Base-by-base conservation (phyloP, 2,329 filamentous ascomycete genomes). In the Dactylellina sp. region DNA sequence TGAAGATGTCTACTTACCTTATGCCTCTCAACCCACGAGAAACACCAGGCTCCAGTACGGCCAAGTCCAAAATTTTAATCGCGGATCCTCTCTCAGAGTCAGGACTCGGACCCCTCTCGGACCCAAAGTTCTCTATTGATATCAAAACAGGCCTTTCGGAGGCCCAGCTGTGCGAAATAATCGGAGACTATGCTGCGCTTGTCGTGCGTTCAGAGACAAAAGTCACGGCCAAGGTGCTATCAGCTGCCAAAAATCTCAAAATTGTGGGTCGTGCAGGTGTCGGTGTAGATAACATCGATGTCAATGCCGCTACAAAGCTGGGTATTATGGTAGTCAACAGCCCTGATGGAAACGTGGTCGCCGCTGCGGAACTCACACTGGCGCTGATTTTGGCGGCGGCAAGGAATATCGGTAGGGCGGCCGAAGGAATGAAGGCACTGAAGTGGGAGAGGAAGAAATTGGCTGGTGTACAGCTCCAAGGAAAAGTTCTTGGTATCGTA, bases 171-270 rank as follows among this genome's bases (percentile, higher is more conserved):
- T 81, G 89, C 44, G 77, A 82, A n/a, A 84, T 89, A 68, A 92
- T 94, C 66, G 86, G 88, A 0, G 83, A 85, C 20, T 93, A 93
- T 80, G 87, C 93, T 52, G 91, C 89, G 18, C 84, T 94, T 57
- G 91, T 94, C 72, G 88, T 94, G 42, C 88, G 91, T 1, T 93
- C 91, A 39, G 91, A 93, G 81, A 94, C 91, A 1, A 90, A 93
- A 79, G 91, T 94, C 71, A 93, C 89, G 0, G 85, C 89, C 0
- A 82, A 85, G 1, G 84, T 94, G 0, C 84, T 94, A 11, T 81
- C 83, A 11, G 89, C 88, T 0, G 91, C 87, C 7, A 86, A 84
- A 77, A 89, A 87, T 71, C 84, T 94, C 57, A 89, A 90, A 76
- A 91, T 94, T 7, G 90, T 95, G 20, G 91, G 91, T 1, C 85